Conservation (phyloP, 2,329 filamentous ascomycete genomes). For the Herpotrichia juniperi region DNA sequence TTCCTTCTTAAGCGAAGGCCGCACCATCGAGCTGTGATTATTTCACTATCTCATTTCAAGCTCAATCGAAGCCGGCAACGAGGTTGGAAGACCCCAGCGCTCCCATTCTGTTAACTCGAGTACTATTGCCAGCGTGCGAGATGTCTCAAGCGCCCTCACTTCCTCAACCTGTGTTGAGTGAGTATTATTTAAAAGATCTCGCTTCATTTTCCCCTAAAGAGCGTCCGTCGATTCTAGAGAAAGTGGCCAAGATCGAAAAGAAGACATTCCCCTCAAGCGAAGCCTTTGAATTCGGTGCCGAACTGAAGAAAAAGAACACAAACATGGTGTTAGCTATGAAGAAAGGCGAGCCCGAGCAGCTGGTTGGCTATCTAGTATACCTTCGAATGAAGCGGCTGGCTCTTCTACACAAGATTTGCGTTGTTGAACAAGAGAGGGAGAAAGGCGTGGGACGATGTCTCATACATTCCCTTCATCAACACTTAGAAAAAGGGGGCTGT, state of each 20-base stretch:
- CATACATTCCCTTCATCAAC: slow-evolving; percentile 50
- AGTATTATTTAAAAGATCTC: slow-evolving; percentile 17
- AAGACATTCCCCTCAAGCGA: slow-evolving; percentile 59
- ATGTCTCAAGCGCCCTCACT: background rate
- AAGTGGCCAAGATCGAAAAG: slow-evolving; percentile 50
- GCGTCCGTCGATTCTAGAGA: slow-evolving; percentile 22
- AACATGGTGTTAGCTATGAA: slow-evolving; percentile 46
- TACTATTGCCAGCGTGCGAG: background rate
- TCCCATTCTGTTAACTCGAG: too few species aligned
- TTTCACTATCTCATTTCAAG: too few species aligned
- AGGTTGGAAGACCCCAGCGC: too few species aligned
- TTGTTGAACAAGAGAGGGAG: slow-evolving; percentile 52
- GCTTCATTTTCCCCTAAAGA: slow-evolving; percentile 24
- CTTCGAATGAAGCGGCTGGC: slow-evolving; percentile 52
- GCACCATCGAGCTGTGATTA: too few species aligned
- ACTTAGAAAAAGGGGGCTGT: slow-evolving; percentile 54
- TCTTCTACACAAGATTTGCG: slow-evolving; percentile 60
- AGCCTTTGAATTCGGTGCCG: slow-evolving; percentile 54
- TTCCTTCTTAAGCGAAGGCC: too few species aligned
- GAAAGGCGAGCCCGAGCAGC: slow-evolving; percentile 18
- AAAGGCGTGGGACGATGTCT: slow-evolving; percentile 55
- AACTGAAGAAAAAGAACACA: slow-evolving; percentile 58
- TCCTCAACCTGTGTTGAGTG: background rate
- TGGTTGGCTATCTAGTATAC: slow-evolving; percentile 56
- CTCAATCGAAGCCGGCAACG: too few species aligned